Evolutionary conservation across 2,329 filamentous ascomycete genomes (phyloP).

Genomic region (Aspergillus japonicus): DNA sequence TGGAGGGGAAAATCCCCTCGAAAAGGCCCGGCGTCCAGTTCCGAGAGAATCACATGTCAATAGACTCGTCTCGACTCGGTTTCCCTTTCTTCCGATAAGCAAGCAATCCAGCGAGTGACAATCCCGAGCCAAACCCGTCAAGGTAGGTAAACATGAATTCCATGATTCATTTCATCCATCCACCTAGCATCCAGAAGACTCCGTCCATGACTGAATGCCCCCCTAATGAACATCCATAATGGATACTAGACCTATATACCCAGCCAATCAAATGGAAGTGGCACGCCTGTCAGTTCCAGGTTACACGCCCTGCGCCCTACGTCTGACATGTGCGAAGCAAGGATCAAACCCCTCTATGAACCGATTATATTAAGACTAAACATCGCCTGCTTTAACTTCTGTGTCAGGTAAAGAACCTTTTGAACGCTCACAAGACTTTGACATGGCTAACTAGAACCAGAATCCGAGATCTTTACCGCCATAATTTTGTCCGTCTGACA

Average conservation of each 20-base stretch:
- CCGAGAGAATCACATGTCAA: constrained; percentile 23
- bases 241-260: background rate
- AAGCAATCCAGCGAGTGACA: background rate
- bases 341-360: background rate
- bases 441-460: background rate
- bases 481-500: background rate
- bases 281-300: background rate
- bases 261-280: background rate
- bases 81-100: background rate
- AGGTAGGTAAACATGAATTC: too few relatives aligned
- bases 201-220: too few relatives aligned
- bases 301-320: background rate
- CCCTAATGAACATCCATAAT: too few relatives aligned
- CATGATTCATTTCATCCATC: too few relatives aligned
- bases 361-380: background rate
- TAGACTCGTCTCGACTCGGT: constrained; percentile 1
- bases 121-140: background rate
- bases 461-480: background rate
- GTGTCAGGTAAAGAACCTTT: background rate
- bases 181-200: too few relatives aligned
- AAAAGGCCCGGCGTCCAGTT: background rate
- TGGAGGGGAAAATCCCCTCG: background rate
- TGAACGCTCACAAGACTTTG: background rate
- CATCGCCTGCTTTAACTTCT: background rate
- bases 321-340: background rate